Percentiles rank a stretch among this genome's conserved stretches.
phyloP scores from a whole-genome alignment of 2,329 filamentous ascomycete species.

The Xylaria sp. region DNA sequence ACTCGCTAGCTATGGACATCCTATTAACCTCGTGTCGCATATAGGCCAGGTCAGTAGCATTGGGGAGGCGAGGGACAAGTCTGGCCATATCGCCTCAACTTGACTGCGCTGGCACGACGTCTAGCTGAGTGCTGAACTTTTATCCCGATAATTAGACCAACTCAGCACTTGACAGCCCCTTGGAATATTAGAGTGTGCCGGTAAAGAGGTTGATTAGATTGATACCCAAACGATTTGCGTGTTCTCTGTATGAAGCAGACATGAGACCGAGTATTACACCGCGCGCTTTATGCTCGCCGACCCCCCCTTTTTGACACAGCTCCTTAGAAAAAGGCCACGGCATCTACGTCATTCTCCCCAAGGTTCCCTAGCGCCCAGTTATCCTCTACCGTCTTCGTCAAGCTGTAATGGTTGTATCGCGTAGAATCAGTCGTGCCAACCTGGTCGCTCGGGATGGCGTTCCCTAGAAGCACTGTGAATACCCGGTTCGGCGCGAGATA shows the following conservation, averaged over 20 bases:
- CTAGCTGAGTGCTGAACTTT: background rate
- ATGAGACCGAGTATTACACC: conserved; percentile 10
- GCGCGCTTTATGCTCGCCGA: background rate
- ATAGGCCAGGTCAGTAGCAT: conserved; percentile 2
- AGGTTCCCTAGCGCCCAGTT: conserved; percentile 39
- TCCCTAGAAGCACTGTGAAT: conserved; percentile 36
- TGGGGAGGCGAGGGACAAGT: background rate
- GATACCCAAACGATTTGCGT: background rate
- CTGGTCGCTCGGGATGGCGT: conserved; percentile 31
- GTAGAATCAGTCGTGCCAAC: conserved; percentile 36
- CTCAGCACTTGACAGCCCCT: background rate
- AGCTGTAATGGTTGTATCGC: conserved; percentile 38
- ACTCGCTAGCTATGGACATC: conserved; percentile 7
- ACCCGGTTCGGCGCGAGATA: conserved; percentile 35
- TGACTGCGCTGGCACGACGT: background rate
- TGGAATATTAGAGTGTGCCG: background rate
- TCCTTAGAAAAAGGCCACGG: conserved; percentile 22
- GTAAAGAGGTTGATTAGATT: background rate
- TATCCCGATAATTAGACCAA: background rate
- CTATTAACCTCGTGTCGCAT: background rate
- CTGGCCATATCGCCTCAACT: background rate
- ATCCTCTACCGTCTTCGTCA: conserved; percentile 38
- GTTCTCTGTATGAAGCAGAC: conserved; percentile 15
- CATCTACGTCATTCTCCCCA: conserved; percentile 32
- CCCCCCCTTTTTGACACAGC: background rate